Evolutionary conservation across 164 flowering plant genomes (phyloP).

Genomic region (Umbellularia californica): DNA sequence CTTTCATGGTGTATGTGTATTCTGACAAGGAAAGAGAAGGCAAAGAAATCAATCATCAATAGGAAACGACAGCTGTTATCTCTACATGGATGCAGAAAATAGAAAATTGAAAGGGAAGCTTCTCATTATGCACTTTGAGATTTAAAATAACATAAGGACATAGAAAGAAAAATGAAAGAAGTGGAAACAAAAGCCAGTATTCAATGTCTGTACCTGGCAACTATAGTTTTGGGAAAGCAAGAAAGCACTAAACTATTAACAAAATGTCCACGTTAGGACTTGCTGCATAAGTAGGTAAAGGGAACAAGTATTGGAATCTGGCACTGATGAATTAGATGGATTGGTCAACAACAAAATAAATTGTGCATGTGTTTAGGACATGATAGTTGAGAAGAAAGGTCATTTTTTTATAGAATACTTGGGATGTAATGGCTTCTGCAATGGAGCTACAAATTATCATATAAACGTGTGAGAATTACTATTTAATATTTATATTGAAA

Average conservation of each 20-base stretch:
- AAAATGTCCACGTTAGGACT: not conserved
- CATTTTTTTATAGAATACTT: too few relatives aligned
- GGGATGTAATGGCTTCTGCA: too few relatives aligned
- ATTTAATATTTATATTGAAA: too few relatives aligned
- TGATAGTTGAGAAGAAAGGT: too few relatives aligned
- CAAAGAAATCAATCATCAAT: not conserved
- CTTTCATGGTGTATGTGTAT: slow-evolving; percentile 96
- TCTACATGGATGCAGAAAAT: not conserved
- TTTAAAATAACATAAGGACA: not conserved
- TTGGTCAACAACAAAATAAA: too few relatives aligned
- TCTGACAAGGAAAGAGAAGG: slow-evolving; percentile 41
- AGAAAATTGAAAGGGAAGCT: not conserved
- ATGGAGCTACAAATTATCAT: too few relatives aligned
- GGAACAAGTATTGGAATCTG: too few relatives aligned
- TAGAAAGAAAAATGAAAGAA: not conserved
- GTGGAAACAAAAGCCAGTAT: not conserved
- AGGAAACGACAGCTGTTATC: not conserved
- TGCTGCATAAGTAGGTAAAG: too few relatives aligned
- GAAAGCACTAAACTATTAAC: not conserved
- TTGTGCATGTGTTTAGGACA: too few relatives aligned
- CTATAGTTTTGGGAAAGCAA: not conserved
- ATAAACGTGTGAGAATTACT: too few relatives aligned
- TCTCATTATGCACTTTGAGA: not conserved
- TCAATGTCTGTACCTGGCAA: not conserved
- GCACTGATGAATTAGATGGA: too few relatives aligned